phyloP scores from a whole-genome alignment of 139 green algal genomes.

The Chlamydomonas sp. region DNA sequence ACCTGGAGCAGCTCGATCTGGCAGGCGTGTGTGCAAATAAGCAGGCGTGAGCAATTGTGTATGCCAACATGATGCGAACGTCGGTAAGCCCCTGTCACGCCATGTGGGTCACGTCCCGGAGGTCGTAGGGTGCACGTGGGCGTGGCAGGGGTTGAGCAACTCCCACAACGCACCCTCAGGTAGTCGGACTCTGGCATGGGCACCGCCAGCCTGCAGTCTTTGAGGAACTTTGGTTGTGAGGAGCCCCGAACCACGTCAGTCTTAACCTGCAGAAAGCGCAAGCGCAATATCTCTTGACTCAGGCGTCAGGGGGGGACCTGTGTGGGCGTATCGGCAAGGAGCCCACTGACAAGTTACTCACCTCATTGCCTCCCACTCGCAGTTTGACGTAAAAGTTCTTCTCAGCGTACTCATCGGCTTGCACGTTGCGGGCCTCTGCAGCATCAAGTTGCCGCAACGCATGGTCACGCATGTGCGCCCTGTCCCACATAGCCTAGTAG shows the following conservation, averaged over 20 bases:
- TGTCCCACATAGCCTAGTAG: background rate
- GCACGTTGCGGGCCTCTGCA: constrained; percentile 49
- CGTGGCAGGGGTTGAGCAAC: background rate
- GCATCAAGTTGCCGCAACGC: background rate
- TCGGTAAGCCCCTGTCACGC: background rate
- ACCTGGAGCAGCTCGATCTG: constrained; percentile 57
- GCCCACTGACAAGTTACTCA: background rate
- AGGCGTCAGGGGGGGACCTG: background rate
- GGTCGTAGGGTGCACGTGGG: background rate
- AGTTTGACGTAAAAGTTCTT: constrained; percentile 57
- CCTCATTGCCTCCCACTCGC: constrained; percentile 38
- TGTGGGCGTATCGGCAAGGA: background rate
- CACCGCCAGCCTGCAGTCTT: constrained; percentile 45
- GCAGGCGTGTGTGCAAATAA: background rate
- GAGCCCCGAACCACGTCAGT: constrained; percentile 39
- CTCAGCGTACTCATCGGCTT: constrained; percentile 40
- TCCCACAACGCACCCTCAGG: constrained; percentile 30
- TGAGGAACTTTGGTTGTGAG: constrained; percentile 52
- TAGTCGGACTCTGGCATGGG: constrained; percentile 26
- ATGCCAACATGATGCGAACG: background rate
- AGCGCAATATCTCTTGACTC: background rate
- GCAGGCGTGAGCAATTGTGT: background rate
- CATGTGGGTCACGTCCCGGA: background rate
- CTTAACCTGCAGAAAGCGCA: constrained; percentile 27
- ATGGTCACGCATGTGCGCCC: background rate